Evolutionary conservation across 2,329 filamentous ascomycete species (phyloP).

Genomic region (Calycina herbarum): DNA sequence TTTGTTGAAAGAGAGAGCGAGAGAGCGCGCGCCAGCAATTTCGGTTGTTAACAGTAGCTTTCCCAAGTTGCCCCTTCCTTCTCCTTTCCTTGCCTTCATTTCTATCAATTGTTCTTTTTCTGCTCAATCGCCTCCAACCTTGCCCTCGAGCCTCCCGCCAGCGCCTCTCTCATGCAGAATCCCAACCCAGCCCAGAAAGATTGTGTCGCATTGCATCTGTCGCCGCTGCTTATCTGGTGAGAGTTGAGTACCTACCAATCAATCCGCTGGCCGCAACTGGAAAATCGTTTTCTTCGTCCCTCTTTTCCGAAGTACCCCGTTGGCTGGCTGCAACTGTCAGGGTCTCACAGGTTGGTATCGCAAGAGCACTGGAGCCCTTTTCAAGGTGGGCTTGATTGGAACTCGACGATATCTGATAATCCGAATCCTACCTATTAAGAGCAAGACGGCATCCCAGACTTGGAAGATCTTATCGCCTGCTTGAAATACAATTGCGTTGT

Average conservation of each 20-base stretch:
- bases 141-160: not conserved
- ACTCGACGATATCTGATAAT: not conserved
- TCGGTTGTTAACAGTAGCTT: not conserved
- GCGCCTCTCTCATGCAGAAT: not conserved
- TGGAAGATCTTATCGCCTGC: not conserved
- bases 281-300: not conserved
- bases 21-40: not conserved
- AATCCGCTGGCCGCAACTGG: not conserved
- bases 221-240: constrained; percentile 1
- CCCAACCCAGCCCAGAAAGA: not conserved
- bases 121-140: not conserved
- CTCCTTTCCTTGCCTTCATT: not conserved
- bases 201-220: not conserved
- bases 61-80: not conserved
- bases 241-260: not conserved
- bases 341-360: not conserved
- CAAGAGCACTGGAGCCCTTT: not conserved
- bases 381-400: not conserved
- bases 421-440: not conserved
- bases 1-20: not conserved
- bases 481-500: no score
- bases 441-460: not conserved
- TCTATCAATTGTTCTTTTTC: not conserved
- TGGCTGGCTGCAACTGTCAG: not conserved
- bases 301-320: not conserved